Percentiles rank a stretch among this genome's conserved stretches.
Conservation (phyloP, 2,329 filamentous ascomycete species). For the Metarhizium rileyi region DNA sequence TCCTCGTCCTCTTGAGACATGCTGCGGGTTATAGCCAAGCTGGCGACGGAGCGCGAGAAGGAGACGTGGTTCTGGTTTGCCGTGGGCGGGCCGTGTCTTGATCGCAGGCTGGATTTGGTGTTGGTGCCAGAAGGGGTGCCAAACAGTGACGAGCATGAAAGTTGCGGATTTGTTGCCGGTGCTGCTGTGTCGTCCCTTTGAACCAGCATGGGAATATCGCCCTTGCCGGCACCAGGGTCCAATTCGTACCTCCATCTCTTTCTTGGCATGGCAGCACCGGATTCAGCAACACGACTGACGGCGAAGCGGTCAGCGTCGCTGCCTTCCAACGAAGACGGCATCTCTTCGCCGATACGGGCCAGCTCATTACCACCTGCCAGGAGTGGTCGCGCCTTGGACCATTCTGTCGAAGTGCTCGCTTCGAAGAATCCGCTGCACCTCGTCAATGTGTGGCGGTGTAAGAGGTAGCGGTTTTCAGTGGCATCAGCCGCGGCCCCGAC, state of each 20-base stretch:
- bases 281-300: neutral
- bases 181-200: conserved; percentile 52
- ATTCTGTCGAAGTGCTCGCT: conserved; percentile 70
- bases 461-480: conserved; percentile 67
- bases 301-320: conserved; percentile 9
- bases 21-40: conserved; percentile 46
- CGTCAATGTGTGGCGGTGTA: conserved; percentile 78
- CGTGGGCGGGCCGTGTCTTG: conserved; percentile 28
- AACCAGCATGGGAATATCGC: conserved; percentile 80
- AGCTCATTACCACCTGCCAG: conserved; percentile 33
- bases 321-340: conserved; percentile 13
- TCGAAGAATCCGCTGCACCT: conserved; percentile 94
- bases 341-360: conserved; percentile 41
- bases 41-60: conserved; percentile 84
- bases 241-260: conserved; percentile 81
- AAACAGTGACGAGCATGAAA: conserved; percentile 21
- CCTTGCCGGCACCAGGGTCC: conserved; percentile 60
- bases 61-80: conserved; percentile 29
- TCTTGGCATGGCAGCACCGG: conserved; percentile 12
- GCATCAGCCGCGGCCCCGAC: conserved; percentile 44
- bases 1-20: conserved; percentile 57
- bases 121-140: conserved; percentile 37
- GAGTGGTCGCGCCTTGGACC: conserved; percentile 35
- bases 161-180: conserved; percentile 8
- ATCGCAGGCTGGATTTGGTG: conserved; percentile 32